Evolutionary conservation across 2,329 filamentous ascomycete species (phyloP), one percentile per base, ranked within the genome.

Genomic region (Fusarium ambrosium): DNA sequence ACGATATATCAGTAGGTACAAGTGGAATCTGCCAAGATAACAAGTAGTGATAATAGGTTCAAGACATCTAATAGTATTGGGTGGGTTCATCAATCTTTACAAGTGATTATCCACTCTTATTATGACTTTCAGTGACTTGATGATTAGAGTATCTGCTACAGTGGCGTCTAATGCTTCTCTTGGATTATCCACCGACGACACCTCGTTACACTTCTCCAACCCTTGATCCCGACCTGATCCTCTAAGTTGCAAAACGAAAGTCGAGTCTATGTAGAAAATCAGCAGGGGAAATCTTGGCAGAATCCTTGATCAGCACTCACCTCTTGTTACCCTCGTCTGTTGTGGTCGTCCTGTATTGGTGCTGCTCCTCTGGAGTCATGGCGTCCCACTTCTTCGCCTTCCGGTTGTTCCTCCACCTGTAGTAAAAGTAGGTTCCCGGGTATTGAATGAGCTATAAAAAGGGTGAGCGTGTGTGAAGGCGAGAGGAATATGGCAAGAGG

Each of bases 281-380:
- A 53, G 48, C 10, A 32, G n/a, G 10, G 27, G 8, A 48, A 6
- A 10, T 27, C 14, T 48, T 16, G 10, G 14, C 16, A 4, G 16
- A 3, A 48, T 18, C 8, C 10, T 18, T 10, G 14, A 8, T 18
- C 0, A 6, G 18, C 2, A 27, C 66, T 43, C 27, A 72, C 70
- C 70, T 51, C 43, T 72, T 72, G 13, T 72, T 72, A 0, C 65
- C 65, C 32, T 66, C 27, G 11, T 88, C 84, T 2, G 79, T 83
- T 0, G 86, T 87, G 1, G 82, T 87, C n/a, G 78, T 81, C 8
- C 85, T 78, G 71, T 88, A 88, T 1, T 80, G 66, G 10, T 82
- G 79, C 60, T 84, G 85, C 71, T 87, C 80, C 62, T 86, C 83
- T 1, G 79, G 75, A 5, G 80, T 83, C 80, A 85, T 81, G 3